Conservation (phyloP, 2,329 filamentous ascomycete species). For the Cladosporium sp. region DNA sequence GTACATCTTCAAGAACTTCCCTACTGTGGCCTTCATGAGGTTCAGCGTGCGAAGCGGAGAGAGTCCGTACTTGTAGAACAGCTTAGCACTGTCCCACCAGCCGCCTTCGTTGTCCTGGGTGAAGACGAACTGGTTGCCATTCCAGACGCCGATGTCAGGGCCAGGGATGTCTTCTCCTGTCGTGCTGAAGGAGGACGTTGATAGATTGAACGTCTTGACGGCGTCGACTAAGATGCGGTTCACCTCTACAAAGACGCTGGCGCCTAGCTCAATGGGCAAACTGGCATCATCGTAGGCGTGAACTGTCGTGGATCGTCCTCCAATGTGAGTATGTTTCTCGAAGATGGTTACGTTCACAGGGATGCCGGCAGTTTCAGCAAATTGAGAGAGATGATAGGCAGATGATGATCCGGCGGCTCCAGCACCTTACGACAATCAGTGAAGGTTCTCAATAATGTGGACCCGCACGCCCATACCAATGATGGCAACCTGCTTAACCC, state of each 20-base stretch:
- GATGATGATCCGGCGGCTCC: slow-evolving; percentile 82
- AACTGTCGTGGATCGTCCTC: slow-evolving; percentile 82
- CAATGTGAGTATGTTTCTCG: slow-evolving; percentile 70
- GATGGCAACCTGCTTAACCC: slow-evolving; percentile 6
- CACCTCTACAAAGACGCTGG: slow-evolving; percentile 80
- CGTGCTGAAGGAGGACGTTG: slow-evolving; percentile 36
- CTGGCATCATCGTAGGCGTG: slow-evolving; percentile 62
- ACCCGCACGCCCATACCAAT: not conserved
- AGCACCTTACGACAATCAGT: slow-evolving; percentile 56
- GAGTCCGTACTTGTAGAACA: slow-evolving; percentile 80
- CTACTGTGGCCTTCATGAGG: slow-evolving; percentile 65
- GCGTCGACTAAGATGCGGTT: slow-evolving; percentile 79
- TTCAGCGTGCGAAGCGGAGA: slow-evolving; percentile 68
- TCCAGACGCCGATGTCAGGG: slow-evolving; percentile 70
- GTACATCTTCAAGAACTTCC: slow-evolving; percentile 73
- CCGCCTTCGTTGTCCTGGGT: slow-evolving; percentile 53
- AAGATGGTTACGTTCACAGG: slow-evolving; percentile 78
- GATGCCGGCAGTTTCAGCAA: slow-evolving; percentile 55
- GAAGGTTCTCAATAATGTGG: not conserved
- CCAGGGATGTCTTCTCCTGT: slow-evolving; percentile 44
- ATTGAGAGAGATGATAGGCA: slow-evolving; percentile 74
- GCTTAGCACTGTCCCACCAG: slow-evolving; percentile 75
- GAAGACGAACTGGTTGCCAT: slow-evolving; percentile 69
- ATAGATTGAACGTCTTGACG: slow-evolving; percentile 63
- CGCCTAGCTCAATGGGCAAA: slow-evolving; percentile 76